Conservation (phyloP, 169 alveolate species). For the Cystoisospora suis region DNA sequence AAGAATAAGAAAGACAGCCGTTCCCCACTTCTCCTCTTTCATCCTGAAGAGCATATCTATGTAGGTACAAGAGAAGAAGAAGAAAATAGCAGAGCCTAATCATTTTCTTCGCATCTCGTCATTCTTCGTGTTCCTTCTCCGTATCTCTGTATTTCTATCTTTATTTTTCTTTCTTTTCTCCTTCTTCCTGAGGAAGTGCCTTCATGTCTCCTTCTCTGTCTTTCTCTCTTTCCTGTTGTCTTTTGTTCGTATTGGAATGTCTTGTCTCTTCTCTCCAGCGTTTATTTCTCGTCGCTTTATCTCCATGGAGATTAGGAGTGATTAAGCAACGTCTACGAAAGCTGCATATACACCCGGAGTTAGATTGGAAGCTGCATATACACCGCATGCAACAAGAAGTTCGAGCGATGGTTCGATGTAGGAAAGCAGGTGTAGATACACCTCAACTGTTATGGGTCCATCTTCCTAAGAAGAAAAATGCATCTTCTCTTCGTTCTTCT, state of each 20-base stretch:
- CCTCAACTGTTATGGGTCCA: slow-evolving; percentile 79
- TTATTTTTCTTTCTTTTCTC: no score
- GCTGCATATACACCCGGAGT: slow-evolving; percentile 75
- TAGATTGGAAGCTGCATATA: slow-evolving; percentile 81
- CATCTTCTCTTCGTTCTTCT: no score
- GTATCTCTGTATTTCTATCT: background rate
- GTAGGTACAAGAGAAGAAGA: no score
- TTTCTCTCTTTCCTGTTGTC: background rate
- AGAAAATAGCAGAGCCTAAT: no score
- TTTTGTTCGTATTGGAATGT: background rate
- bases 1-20: no score
- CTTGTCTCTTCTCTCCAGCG: slow-evolving; percentile 60
- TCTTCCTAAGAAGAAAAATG: background rate
- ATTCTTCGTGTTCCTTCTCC: background rate
- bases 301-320: slow-evolving; percentile 77
- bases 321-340: slow-evolving; percentile 84
- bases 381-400: slow-evolving; percentile 81
- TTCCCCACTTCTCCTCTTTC: no score
- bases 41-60: no score
- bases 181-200: background rate
- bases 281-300: slow-evolving; percentile 28
- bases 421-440: slow-evolving; percentile 84
- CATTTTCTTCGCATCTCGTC: background rate
- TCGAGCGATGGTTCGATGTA: slow-evolving; percentile 78
- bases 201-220: background rate